A percentile compares a stretch with the other conserved stretches of the same genome.
Conservation (phyloP, 2,329 filamentous ascomycete species). For the Fusarium duplospermum region DNA sequence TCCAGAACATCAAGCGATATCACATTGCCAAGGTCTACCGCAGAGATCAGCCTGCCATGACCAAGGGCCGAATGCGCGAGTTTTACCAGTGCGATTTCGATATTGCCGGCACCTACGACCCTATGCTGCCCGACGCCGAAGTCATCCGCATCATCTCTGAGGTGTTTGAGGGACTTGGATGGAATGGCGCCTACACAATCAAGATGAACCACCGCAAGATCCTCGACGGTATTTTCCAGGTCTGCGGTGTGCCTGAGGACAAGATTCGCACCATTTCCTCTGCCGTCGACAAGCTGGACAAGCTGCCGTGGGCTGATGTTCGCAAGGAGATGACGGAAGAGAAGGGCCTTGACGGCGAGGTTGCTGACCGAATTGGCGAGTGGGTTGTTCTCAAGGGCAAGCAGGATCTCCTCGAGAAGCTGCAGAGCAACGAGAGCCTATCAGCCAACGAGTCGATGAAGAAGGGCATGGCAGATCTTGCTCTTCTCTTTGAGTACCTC, state of each 20-base stretch:
- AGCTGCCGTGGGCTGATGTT: constrained; percentile 89
- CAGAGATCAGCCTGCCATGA: constrained; percentile 70
- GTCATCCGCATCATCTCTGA: constrained; percentile 86
- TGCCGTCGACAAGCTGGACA: constrained; percentile 96
- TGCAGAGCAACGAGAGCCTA: constrained; percentile 76
- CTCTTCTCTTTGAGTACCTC: constrained; percentile 83
- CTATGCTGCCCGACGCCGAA: constrained; percentile 94
- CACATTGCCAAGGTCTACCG: constrained; percentile 89
- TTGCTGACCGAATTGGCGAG: constrained; percentile 88
- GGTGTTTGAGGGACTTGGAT: constrained; percentile 84
- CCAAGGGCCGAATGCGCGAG: constrained; percentile 92
- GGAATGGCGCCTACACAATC: constrained; percentile 81
- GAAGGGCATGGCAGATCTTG: constrained; percentile 84
- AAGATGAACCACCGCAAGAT: constrained; percentile 97
- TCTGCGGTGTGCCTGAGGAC: constrained; percentile 87
- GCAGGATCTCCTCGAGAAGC: constrained; percentile 76
- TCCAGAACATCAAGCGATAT: constrained; percentile 90
- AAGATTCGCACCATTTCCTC: constrained; percentile 92
- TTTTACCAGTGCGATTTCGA: constrained; percentile 99
- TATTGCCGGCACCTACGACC: constrained; percentile 87
- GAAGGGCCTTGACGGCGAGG: constrained; percentile 80
- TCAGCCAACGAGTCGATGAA: constrained; percentile 79
- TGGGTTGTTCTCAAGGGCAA: constrained; percentile 84
- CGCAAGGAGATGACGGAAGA: constrained; percentile 93
- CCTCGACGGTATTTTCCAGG: constrained; percentile 90